phyloP scores from a whole-genome alignment of 2,329 filamentous ascomycete species.

The Emericellopsis atlantica region DNA sequence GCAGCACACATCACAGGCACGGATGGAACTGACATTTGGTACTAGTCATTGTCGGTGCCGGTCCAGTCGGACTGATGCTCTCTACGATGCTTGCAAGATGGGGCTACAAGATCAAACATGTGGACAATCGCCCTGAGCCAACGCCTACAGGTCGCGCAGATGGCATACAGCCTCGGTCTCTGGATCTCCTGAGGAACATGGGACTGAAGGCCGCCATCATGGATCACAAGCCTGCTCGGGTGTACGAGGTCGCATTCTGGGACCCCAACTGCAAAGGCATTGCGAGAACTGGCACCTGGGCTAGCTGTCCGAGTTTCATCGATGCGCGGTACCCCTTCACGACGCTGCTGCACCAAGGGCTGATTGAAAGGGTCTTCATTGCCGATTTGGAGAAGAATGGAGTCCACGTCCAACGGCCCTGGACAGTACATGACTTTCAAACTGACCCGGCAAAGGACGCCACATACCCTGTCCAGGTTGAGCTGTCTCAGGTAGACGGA shows the following conservation, averaged over 20 bases:
- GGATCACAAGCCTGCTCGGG: conserved; percentile 74
- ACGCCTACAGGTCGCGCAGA: conserved; percentile 79
- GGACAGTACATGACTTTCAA: conserved; percentile 48
- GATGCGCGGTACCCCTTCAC: conserved; percentile 61
- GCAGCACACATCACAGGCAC: background rate
- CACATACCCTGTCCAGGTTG: conserved; percentile 70
- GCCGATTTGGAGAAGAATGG: conserved; percentile 50
- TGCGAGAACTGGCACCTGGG: conserved; percentile 61
- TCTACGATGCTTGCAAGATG: conserved; percentile 81
- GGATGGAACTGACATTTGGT: too few relatives aligned
- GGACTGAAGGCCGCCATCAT: conserved; percentile 80
- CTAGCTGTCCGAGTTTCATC: conserved; percentile 68
- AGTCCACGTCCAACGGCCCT: conserved; percentile 48
- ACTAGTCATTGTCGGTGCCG: conserved; percentile 30
- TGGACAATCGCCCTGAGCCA: conserved; percentile 79
- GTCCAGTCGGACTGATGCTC: conserved; percentile 37
- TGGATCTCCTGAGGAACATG: conserved; percentile 73
- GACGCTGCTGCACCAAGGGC: conserved; percentile 57
- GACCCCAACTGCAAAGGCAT: conserved; percentile 48
- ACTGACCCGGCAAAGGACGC: conserved; percentile 41
- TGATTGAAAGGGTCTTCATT: conserved; percentile 60
- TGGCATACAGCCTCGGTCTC: conserved; percentile 80
- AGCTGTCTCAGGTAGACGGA: conserved; percentile 65
- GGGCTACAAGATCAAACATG: conserved; percentile 92
- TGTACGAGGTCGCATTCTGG: conserved; percentile 70